These are phyloP conservation scores for Boletus barrowsii DNA, from an alignment of 768 basidiomycete genomes.

Conservation along the genomic window DNA sequence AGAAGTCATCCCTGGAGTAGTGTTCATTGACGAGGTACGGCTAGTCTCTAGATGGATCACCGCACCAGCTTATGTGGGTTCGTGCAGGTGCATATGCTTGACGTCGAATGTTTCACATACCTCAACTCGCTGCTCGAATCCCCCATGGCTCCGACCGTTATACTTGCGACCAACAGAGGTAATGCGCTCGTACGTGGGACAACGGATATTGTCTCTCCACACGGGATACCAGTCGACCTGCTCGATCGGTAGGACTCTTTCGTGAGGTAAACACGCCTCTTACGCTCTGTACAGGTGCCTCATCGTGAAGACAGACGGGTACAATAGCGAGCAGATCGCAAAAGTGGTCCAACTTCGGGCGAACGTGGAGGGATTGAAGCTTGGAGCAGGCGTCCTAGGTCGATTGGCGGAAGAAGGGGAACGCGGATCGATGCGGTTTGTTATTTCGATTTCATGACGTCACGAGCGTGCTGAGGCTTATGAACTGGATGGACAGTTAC, in stretches of 20 bases:
- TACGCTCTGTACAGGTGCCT: constrained; percentile 57
- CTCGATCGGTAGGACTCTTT: constrained; percentile 69
- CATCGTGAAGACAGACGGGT: constrained; percentile 90
- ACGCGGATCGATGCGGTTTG: constrained; percentile 71
- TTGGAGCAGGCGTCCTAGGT: constrained; percentile 75
- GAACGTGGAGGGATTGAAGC: constrained; percentile 78
- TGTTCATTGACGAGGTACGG: too few relatives aligned
- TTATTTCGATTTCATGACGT: constrained; percentile 8
- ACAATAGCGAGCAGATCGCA: constrained; percentile 78
- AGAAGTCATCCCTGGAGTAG: constrained; percentile 39
- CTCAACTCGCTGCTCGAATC: constrained; percentile 94
- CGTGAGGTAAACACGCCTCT: not conserved
- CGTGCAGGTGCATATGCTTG: constrained; percentile 86
- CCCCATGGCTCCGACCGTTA: constrained; percentile 95
- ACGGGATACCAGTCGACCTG: constrained; percentile 92
- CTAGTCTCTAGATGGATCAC: too few relatives aligned
- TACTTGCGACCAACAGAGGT: constrained; percentile 95
- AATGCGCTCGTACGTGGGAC: constrained; percentile 92
- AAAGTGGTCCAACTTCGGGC: constrained; percentile 86
- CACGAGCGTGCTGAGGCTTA: constrained; percentile 7
- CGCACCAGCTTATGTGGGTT: too few relatives aligned
- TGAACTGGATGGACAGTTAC: constrained; percentile 53
- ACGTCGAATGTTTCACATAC: constrained; percentile 99
- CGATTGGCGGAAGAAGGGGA: constrained; percentile 76
- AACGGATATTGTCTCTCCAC: constrained; percentile 84